Conservation (phyloP, 495 filamentous ascomycete species). For the Tuber melanosporum region DNA sequence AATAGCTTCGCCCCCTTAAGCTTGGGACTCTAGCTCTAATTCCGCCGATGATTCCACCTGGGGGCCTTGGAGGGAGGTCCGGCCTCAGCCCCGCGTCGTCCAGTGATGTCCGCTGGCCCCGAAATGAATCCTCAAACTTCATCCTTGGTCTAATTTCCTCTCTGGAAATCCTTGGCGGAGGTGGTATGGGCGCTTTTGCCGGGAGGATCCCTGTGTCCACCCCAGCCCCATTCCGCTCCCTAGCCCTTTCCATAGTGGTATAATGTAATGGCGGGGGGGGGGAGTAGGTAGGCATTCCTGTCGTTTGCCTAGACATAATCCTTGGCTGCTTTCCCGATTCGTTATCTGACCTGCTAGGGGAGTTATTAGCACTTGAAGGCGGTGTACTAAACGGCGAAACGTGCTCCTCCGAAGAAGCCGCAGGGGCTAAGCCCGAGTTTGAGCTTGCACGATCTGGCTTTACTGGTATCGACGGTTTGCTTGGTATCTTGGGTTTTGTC, state of each 20-base stretch:
- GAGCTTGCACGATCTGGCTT: slow-evolving; percentile 34
- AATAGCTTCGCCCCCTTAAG: slow-evolving; percentile 40
- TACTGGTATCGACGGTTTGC: slow-evolving; percentile 45
- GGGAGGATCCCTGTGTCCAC: slow-evolving; percentile 7
- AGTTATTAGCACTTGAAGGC: slow-evolving; percentile 66
- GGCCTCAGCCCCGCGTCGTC: slow-evolving; percentile 39
- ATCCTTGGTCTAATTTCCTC: slow-evolving; percentile 34
- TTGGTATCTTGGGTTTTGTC: slow-evolving; percentile 69
- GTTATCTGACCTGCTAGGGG: slow-evolving; percentile 41
- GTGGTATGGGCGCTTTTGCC: slow-evolving; percentile 25
- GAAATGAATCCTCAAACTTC: slow-evolving; percentile 37
- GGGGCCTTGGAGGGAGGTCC: slow-evolving; percentile 35
- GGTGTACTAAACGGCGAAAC: slow-evolving; percentile 88
- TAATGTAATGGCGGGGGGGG: slow-evolving; percentile 46
- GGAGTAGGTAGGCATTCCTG: slow-evolving; percentile 46
- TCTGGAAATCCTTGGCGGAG: slow-evolving; percentile 36
- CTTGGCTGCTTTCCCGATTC: slow-evolving; percentile 21
- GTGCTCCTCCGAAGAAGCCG: slow-evolving; percentile 47
- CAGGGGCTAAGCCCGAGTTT: slow-evolving; percentile 25
- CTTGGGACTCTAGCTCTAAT: slow-evolving; percentile 35
- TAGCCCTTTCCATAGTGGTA: slow-evolving; percentile 21
- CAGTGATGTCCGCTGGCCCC: slow-evolving; percentile 32
- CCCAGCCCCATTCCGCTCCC: slow-evolving; percentile 27
- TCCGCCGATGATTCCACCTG: slow-evolving; percentile 19
- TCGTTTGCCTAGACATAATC: slow-evolving; percentile 39